Evolutionary conservation across 257 asterid genomes (phyloP), one percentile per base, ranked within the genome.

Genomic region (Nicotiana noctiflora): DNA sequence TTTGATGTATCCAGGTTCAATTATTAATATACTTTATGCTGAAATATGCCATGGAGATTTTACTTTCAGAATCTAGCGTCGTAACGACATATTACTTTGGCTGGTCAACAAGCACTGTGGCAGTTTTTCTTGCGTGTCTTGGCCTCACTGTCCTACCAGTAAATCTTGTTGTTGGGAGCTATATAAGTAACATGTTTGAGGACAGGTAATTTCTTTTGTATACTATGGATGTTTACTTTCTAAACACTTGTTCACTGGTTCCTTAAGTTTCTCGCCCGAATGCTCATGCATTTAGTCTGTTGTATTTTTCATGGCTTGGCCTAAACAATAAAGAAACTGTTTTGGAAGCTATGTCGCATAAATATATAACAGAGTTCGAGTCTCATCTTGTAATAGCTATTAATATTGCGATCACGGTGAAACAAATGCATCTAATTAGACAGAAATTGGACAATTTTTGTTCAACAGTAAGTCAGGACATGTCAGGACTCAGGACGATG

Each of bases 21-120:
- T 82, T 95, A 89, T 82, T 95, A 90, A 95, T 94, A 65, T 95
- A 95, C 90, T 95, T 95, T 84, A 95, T 95, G 99, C 93, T 96
- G 83, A 96, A 96, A 84, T 96, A 96, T 61, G 98, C 94, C 10
- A 94, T 93, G 98, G 99, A 93, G 89, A 87, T 96, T 80, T 86
- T 96, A 74, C 98, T 96, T 49, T 93, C 99, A 49, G 99, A 96
- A 87, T 96, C 99, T 27, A 96, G 99, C 83, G 98, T 96, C 40
- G 51, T 96, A 81, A 92, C 98, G 12, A 88, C 97, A 25, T 83
- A 96, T 87, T 96, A 96, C 83, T 96, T 96, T 68, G 82, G 87
- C 3, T 96, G 99, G 99, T 90, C 93, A 13, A 93, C 98, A 29
- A 83, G 99, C 88, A 29, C 86, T 0, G 99, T 96, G 77, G 87